Evolutionary conservation across 306 rosid species (phyloP), one percentile per base, ranked within the genome.

Genomic region (Delonix regia): DNA sequence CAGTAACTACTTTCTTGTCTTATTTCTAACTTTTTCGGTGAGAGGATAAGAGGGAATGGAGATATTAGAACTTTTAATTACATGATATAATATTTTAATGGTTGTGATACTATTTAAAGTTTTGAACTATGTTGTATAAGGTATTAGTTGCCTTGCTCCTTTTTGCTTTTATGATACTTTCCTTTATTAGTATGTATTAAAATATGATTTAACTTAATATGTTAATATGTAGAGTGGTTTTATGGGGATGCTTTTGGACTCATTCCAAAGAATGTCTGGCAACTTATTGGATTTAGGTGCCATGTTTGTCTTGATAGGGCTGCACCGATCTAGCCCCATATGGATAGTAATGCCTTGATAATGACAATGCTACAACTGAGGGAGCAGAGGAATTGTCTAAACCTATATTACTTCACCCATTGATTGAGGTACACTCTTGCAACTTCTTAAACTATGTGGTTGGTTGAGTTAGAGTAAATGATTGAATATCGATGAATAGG

Each of bases 231-330:
- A 95, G 99, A 74, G 69, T 93, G 99, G 98, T 91, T 82, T 87
- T 98, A 95, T 75, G 98, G 93, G 39, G 94, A 91, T 86, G 98
- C 98, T 70, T 83, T 95, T 85, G 96, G 97, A 45, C 96, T 95
- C 81, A 78, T 72, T 68, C 39, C 75, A 61, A 89, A 82, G 67
- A 91, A 86, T 67, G 83, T 81, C n/a, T 63, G 80, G 52, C 89
- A 80, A 64, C 86, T 95, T 52, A 88, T 90, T 77, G 99, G 99
- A 80, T 95, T 95, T 71, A 91, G 83, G 88, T 95, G 99, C 73
- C 96, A 93, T 86, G 74, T 53, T 57, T 95, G 99, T 83, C 89
- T 84, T 56, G 77, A 85, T 71, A 86, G 83, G 82, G 65, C 39
- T 67, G 90, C 98, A 68, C 98, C 98, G 4, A 68, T 85, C 86